These are phyloP conservation scores for Coemansia sp. DNA, from an alignment of 192 early-diverging fungal species.

Conservation along the genomic window DNA sequence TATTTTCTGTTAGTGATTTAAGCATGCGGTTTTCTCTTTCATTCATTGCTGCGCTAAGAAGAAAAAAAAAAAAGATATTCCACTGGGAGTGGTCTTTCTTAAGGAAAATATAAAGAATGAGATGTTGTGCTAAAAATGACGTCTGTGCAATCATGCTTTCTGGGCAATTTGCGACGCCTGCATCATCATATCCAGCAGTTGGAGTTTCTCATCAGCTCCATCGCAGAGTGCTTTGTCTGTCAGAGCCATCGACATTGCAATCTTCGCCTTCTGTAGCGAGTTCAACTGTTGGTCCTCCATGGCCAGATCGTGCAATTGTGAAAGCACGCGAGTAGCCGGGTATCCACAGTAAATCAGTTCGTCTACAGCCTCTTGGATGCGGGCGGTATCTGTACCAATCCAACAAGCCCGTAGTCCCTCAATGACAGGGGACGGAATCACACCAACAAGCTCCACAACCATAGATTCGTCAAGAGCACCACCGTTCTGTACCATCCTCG, in stretches of 20 bases:
- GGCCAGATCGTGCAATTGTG: constrained; percentile 71
- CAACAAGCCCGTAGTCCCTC: constrained; percentile 60
- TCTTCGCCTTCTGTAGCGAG: constrained; percentile 70
- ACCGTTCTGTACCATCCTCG: constrained; percentile 57
- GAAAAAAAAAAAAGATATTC: not conserved
- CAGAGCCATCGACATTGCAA: constrained; percentile 64
- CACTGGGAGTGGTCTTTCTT: not conserved
- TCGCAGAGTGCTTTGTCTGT: constrained; percentile 76
- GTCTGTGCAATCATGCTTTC: not conserved
- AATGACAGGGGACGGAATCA: constrained; percentile 65
- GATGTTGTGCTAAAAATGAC: not conserved
- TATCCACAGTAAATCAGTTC: constrained; percentile 68
- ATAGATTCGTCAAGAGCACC: constrained; percentile 42
- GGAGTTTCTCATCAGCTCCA: constrained; percentile 89
- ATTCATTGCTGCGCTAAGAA: not conserved
- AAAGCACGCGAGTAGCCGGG: constrained; percentile 70
- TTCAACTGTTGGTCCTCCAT: constrained; percentile 62
- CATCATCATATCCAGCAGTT: constrained; percentile 69
- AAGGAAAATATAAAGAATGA: not conserved
- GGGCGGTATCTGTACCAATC: constrained; percentile 46
- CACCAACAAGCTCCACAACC: constrained; percentile 79
- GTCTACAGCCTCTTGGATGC: constrained; percentile 58
- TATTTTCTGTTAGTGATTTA: not conserved
- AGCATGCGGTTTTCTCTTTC: not conserved
- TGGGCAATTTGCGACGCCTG: constrained; percentile 49